Percentiles rank a stretch among this genome's conserved stretches.
These are phyloP conservation scores for Pontederia crassipes DNA, from an alignment of 176 grass and related monocot species.

Conservation along the genomic window DNA sequence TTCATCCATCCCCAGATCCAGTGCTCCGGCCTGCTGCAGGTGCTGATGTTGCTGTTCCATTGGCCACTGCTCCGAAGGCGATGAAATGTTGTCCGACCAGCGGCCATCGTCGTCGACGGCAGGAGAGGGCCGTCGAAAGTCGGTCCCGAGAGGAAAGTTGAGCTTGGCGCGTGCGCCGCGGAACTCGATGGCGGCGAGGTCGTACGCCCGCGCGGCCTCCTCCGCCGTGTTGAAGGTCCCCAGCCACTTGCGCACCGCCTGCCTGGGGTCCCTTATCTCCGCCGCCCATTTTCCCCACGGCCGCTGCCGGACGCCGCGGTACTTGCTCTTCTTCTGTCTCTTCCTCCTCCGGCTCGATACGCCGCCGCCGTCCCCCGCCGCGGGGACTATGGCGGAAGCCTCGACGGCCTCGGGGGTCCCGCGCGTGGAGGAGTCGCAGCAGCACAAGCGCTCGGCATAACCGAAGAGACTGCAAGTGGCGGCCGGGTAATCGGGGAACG, in stretches of 20 bases:
- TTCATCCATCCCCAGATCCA: too few relatives aligned
- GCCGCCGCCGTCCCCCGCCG: not conserved
- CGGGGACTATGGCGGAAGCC: not conserved
- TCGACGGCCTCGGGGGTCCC: too few relatives aligned
- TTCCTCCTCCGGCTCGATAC: not conserved
- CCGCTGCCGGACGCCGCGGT: constrained; percentile 74
- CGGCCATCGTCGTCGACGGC: too few relatives aligned
- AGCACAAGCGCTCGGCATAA: not conserved
- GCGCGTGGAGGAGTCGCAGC: not conserved
- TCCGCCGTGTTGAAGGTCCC: constrained; percentile 79
- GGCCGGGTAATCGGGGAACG: not conserved
- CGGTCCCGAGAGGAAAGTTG: constrained; percentile 12
- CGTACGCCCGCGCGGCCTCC: constrained; percentile 68
- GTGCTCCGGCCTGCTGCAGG: too few relatives aligned
- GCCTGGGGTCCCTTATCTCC: constrained; percentile 81
- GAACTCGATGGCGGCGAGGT: constrained; percentile 76
- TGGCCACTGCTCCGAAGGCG: too few relatives aligned
- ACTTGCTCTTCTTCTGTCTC: constrained; percentile 62
- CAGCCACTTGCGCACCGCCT: constrained; percentile 73
- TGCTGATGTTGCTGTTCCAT: too few relatives aligned
- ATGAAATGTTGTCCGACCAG: too few relatives aligned
- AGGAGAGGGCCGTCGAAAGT: too few relatives aligned
- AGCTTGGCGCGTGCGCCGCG: constrained; percentile 76
- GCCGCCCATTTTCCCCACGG: constrained; percentile 98
- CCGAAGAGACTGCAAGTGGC: not conserved